Base-by-base conservation (phyloP, 306 rosid species). In the Cicer cuneatum region DNA sequence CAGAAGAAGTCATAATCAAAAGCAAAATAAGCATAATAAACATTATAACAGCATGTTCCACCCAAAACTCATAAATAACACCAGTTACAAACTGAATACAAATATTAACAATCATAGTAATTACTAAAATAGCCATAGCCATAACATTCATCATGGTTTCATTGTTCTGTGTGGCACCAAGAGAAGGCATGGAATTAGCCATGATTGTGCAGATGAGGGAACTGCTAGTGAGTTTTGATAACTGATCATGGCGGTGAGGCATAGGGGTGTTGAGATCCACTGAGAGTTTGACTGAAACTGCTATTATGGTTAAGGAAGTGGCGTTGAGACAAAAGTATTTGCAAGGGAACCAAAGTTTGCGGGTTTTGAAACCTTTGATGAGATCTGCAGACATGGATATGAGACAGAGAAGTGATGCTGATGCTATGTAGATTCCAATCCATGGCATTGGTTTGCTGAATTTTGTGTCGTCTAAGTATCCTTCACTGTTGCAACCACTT, bases 381-480 rank as follows among this genome's bases (percentile, higher is more conserved):
- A 83, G 83, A 75, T 93, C 98, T 16, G 80, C 78, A 5, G 87
- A 87, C 88, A 87, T 83, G 33, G 91, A 85, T 19, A 83, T 48
- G 48, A 93, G 82, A 71, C 96, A 91, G 0, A 78, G 80, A 0
- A 86, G 47, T 11, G 97, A 85, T 66, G 97, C 98, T 72, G 86
- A 85, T 19, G 88, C 93, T 78, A 93, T 88, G 74, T 91, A 93
- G 61, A 89, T 60, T 54, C 97, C 98, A 35, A 93, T 86, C 98
- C 98, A 93, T 49, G 98, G 98, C 89, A 93, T 75, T 0, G 97
- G 98, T 70, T 79, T 80, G 76, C 88, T 89, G 87, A 88, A 93
- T 43, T 85, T 85, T 1, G 90, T 52, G 49, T 69, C 91, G 29
- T 93, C 87, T 77, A 93, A 81, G 56, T 43, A 5, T 49, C 93